Evolutionary conservation across 75 land plant genomes (phyloP).

Genomic region (Selaginella tamariscina): DNA sequence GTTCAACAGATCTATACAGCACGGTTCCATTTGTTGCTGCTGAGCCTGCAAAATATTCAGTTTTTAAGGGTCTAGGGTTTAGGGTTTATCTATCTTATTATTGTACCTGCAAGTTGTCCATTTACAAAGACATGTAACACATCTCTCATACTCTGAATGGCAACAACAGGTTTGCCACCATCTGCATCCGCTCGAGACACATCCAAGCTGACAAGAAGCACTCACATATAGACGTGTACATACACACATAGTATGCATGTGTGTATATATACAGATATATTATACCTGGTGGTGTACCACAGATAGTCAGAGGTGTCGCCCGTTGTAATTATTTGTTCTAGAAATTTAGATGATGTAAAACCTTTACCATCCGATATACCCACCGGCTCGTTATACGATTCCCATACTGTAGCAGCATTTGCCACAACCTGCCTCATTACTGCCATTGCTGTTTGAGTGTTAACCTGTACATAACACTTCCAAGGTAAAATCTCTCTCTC

Average conservation of each 20-base stretch:
- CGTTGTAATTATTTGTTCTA: constrained; percentile 50
- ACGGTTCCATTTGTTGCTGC: neutral
- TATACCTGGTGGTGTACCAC: constrained; percentile 78
- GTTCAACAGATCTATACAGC: constrained; percentile 16
- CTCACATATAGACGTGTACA: too few relatives aligned
- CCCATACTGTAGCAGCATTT: constrained; percentile 31
- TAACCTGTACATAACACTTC: neutral
- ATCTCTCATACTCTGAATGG: constrained; percentile 44
- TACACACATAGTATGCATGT: too few relatives aligned
- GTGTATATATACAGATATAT: neutral
- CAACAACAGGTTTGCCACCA: constrained; percentile 15
- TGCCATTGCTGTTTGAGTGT: neutral
- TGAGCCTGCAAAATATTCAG: neutral
- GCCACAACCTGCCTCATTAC: neutral
- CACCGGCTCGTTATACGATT: constrained; percentile 38
- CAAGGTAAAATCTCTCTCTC: too few relatives aligned
- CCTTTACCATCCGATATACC: constrained; percentile 14
- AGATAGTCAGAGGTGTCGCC: constrained; percentile 68
- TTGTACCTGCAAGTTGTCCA: constrained; percentile 50
- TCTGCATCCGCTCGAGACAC: neutral
- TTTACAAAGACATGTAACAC: constrained; percentile 55
- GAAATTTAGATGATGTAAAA: constrained; percentile 23
- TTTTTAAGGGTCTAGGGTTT: too few relatives aligned
- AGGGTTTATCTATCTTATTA: too few relatives aligned
- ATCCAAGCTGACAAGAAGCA: neutral